Percentiles rank a stretch among this genome's conserved stretches.
Evolutionary conservation across 2,329 filamentous ascomycete genomes (phyloP).

Genomic region (Trichoderma aggressivum): DNA sequence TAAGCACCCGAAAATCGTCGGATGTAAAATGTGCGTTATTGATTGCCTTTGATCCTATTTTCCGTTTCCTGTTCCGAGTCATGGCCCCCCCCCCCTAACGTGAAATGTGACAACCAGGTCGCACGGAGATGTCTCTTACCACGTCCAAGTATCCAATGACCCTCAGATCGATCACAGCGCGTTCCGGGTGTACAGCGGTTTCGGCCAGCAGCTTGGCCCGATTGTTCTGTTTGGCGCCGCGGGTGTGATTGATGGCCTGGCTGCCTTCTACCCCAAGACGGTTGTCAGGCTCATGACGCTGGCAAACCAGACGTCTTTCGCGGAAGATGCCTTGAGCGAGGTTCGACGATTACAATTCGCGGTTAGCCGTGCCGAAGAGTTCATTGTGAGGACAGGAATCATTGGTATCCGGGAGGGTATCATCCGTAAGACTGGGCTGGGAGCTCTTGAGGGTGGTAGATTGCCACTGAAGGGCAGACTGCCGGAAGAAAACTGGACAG

Average conservation of each 20-base stretch:
- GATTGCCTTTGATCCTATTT: not conserved
- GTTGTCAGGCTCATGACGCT: conserved; percentile 47
- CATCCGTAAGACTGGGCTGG: conserved; percentile 55
- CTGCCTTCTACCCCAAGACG: conserved; percentile 61
- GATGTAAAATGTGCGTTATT: conserved; percentile 53
- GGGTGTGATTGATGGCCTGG: conserved; percentile 60
- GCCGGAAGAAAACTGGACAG: conserved; percentile 45
- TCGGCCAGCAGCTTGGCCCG: conserved; percentile 63
- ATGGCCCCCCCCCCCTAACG: not conserved
- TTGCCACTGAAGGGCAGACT: conserved; percentile 58
- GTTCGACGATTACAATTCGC: conserved; percentile 54
- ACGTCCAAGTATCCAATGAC: conserved; percentile 57
- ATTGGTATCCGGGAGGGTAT: conserved; percentile 65
- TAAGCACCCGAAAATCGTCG: conserved; percentile 63
- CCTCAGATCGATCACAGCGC: conserved; percentile 56
- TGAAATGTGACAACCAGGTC: conserved; percentile 34
- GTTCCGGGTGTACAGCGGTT: conserved; percentile 61
- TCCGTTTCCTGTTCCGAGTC: not conserved
- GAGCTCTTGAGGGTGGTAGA: conserved; percentile 56
- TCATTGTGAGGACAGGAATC: conserved; percentile 57
- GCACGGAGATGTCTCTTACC: conserved; percentile 63
- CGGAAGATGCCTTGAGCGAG: not conserved
- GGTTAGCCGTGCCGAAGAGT: conserved; percentile 59
- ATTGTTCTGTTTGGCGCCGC: conserved; percentile 56
- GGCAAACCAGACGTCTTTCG: conserved; percentile 39